Percentiles rank a stretch among this genome's conserved stretches.
Conservation (phyloP, 805 yeast genomes). For the Pichia pseudocactophila region DNA sequence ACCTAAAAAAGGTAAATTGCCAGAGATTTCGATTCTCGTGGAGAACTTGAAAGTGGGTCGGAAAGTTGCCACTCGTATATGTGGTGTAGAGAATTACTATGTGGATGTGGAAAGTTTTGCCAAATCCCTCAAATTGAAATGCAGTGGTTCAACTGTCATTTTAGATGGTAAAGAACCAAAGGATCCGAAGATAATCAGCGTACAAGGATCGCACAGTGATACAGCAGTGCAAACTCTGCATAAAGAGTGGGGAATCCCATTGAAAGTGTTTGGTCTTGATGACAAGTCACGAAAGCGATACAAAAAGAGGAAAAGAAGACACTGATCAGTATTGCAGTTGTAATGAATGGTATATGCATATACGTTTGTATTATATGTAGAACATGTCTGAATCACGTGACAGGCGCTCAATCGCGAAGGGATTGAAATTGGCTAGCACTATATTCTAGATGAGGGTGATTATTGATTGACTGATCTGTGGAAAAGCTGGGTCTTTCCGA, state of each 20-base stretch:
- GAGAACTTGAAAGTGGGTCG: slow-evolving; percentile 77
- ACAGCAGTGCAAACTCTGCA: slow-evolving; percentile 49
- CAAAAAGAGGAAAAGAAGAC: not conserved
- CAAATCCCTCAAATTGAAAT: slow-evolving; percentile 59
- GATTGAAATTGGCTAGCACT: no score
- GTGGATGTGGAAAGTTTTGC: slow-evolving; percentile 60
- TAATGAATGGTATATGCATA: not conserved
- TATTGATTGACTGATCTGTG: no score
- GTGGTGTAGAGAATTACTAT: slow-evolving; percentile 58
- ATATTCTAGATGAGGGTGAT: no score
- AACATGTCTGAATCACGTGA: no score
- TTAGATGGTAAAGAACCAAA: slow-evolving; percentile 45
- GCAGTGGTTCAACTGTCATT: slow-evolving; percentile 84
- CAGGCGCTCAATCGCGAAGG: no score
- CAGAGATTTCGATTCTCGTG: slow-evolving; percentile 51
- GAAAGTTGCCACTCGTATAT: slow-evolving; percentile 65
- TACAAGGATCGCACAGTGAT: slow-evolving; percentile 84
- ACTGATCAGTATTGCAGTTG: not conserved
- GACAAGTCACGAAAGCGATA: not conserved
- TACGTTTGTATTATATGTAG: not conserved
- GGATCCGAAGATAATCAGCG: slow-evolving; percentile 57
- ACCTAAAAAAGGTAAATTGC: slow-evolving; percentile 57
- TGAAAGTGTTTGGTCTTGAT: slow-evolving; percentile 30
- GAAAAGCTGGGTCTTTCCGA: no score
- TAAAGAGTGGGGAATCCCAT: slow-evolving; percentile 52